These are phyloP conservation scores for Cryphonectria nitschkei DNA, from an alignment of 2,329 filamentous ascomycete genomes.

Conservation along the genomic window DNA sequence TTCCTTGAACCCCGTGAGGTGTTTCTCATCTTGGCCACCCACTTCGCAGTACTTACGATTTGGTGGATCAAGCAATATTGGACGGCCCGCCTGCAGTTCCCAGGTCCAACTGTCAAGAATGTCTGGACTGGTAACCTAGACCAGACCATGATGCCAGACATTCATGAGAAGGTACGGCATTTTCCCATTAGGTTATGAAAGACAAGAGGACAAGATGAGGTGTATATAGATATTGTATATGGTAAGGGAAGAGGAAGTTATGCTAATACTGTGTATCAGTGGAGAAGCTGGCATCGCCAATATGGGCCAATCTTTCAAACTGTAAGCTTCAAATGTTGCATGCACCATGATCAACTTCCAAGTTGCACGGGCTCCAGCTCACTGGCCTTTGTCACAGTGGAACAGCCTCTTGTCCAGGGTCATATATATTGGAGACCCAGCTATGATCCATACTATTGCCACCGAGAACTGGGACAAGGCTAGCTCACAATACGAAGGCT, in stretches of 20 bases:
- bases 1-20: not conserved
- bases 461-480: conserved; percentile 8
- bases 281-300: conserved; percentile 9
- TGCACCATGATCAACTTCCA: not conserved
- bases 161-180: not conserved
- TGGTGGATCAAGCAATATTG: conserved; percentile 16
- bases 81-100: conserved; percentile 9
- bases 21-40: not conserved
- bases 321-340: not conserved
- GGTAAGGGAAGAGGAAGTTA: not conserved
- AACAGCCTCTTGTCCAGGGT: conserved; percentile 11
- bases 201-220: not conserved
- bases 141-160: conserved; percentile 12
- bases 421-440: conserved; percentile 8
- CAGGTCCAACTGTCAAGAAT: conserved; percentile 7
- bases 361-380: not conserved
- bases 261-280: not conserved
- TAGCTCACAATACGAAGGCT: conserved; percentile 10
- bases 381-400: conserved; percentile 2
- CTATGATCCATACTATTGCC: conserved; percentile 10
- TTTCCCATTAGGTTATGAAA: not conserved
- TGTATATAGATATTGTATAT: too few relatives aligned
- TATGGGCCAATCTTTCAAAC: conserved; percentile 8
- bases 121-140: conserved; percentile 9
- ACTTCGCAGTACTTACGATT: not conserved